A percentile compares a stretch with the other conserved stretches of the same genome.
phyloP scores from a whole-genome alignment of 306 rosid species.

The Acacia crassicarpa region DNA sequence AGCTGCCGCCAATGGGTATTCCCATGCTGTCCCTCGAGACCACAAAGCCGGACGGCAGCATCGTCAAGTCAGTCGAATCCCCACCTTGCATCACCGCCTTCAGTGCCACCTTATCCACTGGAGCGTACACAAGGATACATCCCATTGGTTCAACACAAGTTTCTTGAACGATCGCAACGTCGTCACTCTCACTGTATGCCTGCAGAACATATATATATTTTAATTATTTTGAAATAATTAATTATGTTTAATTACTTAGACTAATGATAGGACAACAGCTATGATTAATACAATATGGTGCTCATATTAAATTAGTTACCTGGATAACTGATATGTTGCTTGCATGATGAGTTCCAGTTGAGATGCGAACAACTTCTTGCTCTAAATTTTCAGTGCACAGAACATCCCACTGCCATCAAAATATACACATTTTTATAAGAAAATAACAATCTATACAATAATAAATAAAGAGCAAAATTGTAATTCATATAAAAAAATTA shows the following conservation, averaged over 20 bases:
- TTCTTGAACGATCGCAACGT: slow-evolving; percentile 62
- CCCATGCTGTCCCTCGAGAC: slow-evolving; percentile 39
- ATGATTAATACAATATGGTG: too few relatives aligned
- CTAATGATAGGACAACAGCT: too few relatives aligned
- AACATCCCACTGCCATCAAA: slow-evolving; percentile 70
- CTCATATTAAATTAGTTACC: slow-evolving; percentile 21
- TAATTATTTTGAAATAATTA: background rate
- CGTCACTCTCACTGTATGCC: slow-evolving; percentile 46
- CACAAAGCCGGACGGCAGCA: slow-evolving; percentile 66
- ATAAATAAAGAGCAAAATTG: too few relatives aligned
- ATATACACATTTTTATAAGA: background rate
- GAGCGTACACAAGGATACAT: slow-evolving; percentile 50
- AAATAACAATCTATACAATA: too few relatives aligned
- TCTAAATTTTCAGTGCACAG: slow-evolving; percentile 39
- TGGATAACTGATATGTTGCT: slow-evolving; percentile 49
- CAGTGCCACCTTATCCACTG: slow-evolving; percentile 35
- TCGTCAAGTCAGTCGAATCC: slow-evolving; percentile 31
- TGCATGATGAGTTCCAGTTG: slow-evolving; percentile 50
- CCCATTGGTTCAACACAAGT: slow-evolving; percentile 47
- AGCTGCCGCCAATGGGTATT: background rate
- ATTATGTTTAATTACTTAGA: background rate
- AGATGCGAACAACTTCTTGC: slow-evolving; percentile 47
- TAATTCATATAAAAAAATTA: too few relatives aligned
- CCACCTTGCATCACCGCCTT: slow-evolving; percentile 19
- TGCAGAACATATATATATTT: slow-evolving; percentile 15